A percentile compares a stretch with the other conserved stretches of the same genome.
Conservation (phyloP, 78 protist genomes). For the Monosiga brevicollis region DNA sequence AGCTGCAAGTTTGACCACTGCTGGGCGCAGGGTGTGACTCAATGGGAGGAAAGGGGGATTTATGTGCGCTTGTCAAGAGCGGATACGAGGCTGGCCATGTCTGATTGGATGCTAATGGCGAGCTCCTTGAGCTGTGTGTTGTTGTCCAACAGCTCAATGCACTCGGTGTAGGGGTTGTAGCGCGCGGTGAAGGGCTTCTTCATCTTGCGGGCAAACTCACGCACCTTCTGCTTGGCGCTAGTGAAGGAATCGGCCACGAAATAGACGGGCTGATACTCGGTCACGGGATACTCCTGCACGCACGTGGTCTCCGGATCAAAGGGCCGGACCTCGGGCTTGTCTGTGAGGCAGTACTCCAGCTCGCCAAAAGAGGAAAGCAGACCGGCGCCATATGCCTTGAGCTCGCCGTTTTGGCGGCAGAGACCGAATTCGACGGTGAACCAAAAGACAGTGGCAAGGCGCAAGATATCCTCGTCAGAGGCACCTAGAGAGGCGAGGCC, state of each 20-base stretch:
- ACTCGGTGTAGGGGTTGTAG: conserved; percentile 48
- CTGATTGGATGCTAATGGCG: background rate
- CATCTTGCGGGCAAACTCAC: conserved; percentile 19
- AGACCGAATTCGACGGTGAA: conserved; percentile 90
- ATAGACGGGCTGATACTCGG: conserved; percentile 80
- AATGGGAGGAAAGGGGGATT: background rate
- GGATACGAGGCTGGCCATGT: background rate
- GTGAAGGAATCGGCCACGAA: conserved; percentile 78
- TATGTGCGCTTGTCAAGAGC: background rate
- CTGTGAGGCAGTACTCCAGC: conserved; percentile 43
- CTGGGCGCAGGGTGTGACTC: background rate
- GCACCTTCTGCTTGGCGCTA: conserved; percentile 19
- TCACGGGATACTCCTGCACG: conserved; percentile 69
- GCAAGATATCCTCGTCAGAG: conserved; percentile 70
- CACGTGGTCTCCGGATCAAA: conserved; percentile 41
- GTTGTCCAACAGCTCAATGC: conserved; percentile 14
- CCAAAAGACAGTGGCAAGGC: conserved; percentile 81
- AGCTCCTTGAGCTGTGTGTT: background rate
- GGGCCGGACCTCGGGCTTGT: conserved; percentile 37
- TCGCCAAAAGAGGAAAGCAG: conserved; percentile 88
- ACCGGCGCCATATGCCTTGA: conserved; percentile 89
- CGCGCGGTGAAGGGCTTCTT: conserved; percentile 25
- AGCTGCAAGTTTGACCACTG: background rate
- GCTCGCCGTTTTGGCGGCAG: conserved; percentile 63
- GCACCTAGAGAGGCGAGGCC: conserved; percentile 90